Percentiles rank a stretch among this genome's conserved stretches.
phyloP scores from a whole-genome alignment of 129 eudicot species.

The Centrapalus pauciflorus region DNA sequence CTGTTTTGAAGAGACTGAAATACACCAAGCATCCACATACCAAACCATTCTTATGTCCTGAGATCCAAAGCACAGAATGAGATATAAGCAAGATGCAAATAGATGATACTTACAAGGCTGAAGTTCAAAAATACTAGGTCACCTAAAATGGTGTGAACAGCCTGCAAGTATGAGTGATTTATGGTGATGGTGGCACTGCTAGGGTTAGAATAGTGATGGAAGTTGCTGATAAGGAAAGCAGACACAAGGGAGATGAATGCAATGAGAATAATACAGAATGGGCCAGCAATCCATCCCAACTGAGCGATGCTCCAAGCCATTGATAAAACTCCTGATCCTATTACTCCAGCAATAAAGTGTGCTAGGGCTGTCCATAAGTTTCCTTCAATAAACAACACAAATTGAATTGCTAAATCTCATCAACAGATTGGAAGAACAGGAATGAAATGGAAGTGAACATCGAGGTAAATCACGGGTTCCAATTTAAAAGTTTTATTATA shows the following conservation, averaged over 20 bases:
- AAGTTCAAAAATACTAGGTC: neutral
- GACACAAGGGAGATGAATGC: slow-evolving; percentile 54
- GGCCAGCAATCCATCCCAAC: slow-evolving; percentile 94
- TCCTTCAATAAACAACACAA: slow-evolving; percentile 35
- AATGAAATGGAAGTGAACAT: too few relatives aligned
- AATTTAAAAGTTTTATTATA: neutral
- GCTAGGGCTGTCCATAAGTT: slow-evolving; percentile 80
- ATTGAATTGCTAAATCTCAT: neutral
- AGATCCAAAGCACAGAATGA: slow-evolving; percentile 7
- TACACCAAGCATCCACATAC: slow-evolving; percentile 50
- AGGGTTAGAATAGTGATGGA: slow-evolving; percentile 56
- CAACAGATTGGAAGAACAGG: neutral
- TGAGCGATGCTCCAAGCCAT: slow-evolving; percentile 83
- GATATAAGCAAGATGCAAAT: neutral
- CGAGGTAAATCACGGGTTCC: too few relatives aligned
- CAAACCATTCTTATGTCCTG: slow-evolving; percentile 57
- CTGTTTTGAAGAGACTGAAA: slow-evolving; percentile 53
- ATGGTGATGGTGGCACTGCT: slow-evolving; percentile 34
- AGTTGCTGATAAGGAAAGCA: slow-evolving; percentile 48
- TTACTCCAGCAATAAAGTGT: slow-evolving; percentile 78
- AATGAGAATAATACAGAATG: slow-evolving; percentile 43
- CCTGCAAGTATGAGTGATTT: slow-evolving; percentile 60
- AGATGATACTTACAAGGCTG: neutral
- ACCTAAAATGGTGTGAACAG: slow-evolving; percentile 63
- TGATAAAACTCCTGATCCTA: slow-evolving; percentile 89